A percentile compares a stretch with the other conserved stretches of the same genome.
These are phyloP conservation scores for Barnettozyma salicaria DNA, from an alignment of 805 yeast species.

Conservation along the genomic window DNA sequence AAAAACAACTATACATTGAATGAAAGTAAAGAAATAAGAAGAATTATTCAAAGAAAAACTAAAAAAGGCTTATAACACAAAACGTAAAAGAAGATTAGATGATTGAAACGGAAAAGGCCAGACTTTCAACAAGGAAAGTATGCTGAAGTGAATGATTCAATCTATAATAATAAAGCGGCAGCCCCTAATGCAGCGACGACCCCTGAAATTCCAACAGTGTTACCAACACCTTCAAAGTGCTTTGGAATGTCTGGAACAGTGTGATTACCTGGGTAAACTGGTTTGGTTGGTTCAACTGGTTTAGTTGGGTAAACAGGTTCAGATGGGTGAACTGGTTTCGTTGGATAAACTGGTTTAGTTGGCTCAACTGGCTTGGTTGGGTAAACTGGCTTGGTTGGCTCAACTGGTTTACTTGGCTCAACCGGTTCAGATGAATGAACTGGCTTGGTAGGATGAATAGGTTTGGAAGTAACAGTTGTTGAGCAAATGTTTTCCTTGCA, in stretches of 20 bases:
- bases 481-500: too few species aligned
- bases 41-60: too few species aligned
- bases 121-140: too few species aligned
- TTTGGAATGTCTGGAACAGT: conserved; percentile 8
- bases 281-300: conserved; percentile 3
- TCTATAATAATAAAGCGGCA: conserved; percentile 10
- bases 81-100: background rate
- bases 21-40: too few species aligned
- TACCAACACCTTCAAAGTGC: conserved; percentile 10
- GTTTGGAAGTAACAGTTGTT: too few species aligned
- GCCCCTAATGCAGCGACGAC: conserved; percentile 9
- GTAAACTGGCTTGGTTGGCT: conserved; percentile 1
- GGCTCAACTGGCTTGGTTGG: too few species aligned
- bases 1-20: too few species aligned
- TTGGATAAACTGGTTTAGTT: conserved; percentile 7
- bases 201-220: conserved; percentile 6
- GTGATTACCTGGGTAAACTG: background rate
- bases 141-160: background rate
- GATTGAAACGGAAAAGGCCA: background rate
- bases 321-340: too few species aligned
- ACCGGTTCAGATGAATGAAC: background rate
- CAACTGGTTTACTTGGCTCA: background rate
- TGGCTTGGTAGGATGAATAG: conserved; percentile 2
- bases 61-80: too few species aligned
- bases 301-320: too few species aligned